Percentiles rank a stretch among this genome's conserved stretches.
These are phyloP conservation scores for Mortierella claussenii DNA, from an alignment of 192 early-diverging fungal species.

Conservation along the genomic window DNA sequence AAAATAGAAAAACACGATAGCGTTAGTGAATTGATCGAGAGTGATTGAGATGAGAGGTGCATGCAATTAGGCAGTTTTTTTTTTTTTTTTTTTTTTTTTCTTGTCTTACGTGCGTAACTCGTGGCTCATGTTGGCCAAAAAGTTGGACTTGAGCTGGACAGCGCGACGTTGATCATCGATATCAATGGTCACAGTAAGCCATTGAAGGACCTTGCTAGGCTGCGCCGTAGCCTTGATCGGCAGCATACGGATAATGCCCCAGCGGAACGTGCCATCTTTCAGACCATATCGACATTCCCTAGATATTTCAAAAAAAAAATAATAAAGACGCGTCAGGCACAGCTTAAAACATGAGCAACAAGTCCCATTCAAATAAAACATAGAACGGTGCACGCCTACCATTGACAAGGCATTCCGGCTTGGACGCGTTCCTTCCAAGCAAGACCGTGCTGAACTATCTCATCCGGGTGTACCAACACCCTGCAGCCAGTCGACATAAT, in stretches of 20 bases:
- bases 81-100: too few relatives aligned
- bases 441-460: slow-evolving; percentile 15
- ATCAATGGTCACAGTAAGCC: slow-evolving; percentile 46
- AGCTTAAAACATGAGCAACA: too few relatives aligned
- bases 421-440: slow-evolving; percentile 31
- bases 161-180: slow-evolving; percentile 52
- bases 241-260: slow-evolving; percentile 46
- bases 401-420: slow-evolving; percentile 30
- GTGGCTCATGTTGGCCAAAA: slow-evolving; percentile 83
- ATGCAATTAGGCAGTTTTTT: too few relatives aligned
- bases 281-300: slow-evolving; percentile 39
- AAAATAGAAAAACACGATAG: background rate
- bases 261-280: slow-evolving; percentile 38
- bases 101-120: slow-evolving; percentile 76
- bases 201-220: slow-evolving; percentile 26
- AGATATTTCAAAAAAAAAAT: background rate
- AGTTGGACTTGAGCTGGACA: slow-evolving; percentile 63
- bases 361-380: background rate
- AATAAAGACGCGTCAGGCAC: background rate
- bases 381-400: slow-evolving; percentile 9
- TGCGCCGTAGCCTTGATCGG: slow-evolving; percentile 23
- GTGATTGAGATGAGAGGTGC: too few relatives aligned
- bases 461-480: slow-evolving; percentile 26
- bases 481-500: slow-evolving; percentile 23
- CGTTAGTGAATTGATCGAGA: background rate